Percentiles rank a stretch among this genome's conserved stretches.
These are phyloP conservation scores for Pneumocystis carinii DNA, from an alignment of 1,139 yeast genomes.

Conservation along the genomic window DNA sequence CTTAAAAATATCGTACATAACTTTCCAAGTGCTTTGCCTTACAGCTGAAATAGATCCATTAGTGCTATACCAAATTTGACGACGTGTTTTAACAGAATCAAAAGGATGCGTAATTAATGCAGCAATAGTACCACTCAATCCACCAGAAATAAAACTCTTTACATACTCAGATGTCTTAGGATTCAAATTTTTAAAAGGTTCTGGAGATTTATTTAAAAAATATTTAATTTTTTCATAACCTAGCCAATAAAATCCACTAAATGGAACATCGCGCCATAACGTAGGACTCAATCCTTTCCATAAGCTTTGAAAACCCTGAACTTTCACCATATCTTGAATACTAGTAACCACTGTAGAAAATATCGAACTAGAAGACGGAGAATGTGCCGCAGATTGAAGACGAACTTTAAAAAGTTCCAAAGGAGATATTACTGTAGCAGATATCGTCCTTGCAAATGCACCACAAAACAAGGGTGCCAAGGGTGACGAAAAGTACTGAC, in stretches of 20 bases:
- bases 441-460: slow-evolving; percentile 61
- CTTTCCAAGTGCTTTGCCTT: slow-evolving; percentile 41
- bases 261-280: slow-evolving; percentile 94
- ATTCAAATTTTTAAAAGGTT: slow-evolving; percentile 18
- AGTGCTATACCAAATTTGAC: slow-evolving; percentile 43
- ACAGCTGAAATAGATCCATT: not conserved
- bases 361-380: slow-evolving; percentile 5
- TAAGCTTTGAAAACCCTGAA: slow-evolving; percentile 47
- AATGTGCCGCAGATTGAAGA: slow-evolving; percentile 45
- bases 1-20: slow-evolving; percentile 43
- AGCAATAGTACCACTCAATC: slow-evolving; percentile 69
- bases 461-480: slow-evolving; percentile 79
- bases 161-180: slow-evolving; percentile 43
- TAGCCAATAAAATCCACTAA: slow-evolving; percentile 90
- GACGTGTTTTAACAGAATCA: slow-evolving; percentile 90
- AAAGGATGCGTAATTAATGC: slow-evolving; percentile 85
- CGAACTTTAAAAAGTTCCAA: slow-evolving; percentile 76
- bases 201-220: slow-evolving; percentile 1
- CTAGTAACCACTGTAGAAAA: slow-evolving; percentile 28
- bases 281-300: slow-evolving; percentile 81
- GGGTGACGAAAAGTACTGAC: slow-evolving; percentile 19
- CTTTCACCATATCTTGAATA: slow-evolving; percentile 37
- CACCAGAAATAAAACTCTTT: slow-evolving; percentile 72
- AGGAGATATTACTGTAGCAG: slow-evolving; percentile 81
- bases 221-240: slow-evolving; percentile 39